Conservation (phyloP, 495 filamentous ascomycete species). For the Margaritispora aquatica region DNA sequence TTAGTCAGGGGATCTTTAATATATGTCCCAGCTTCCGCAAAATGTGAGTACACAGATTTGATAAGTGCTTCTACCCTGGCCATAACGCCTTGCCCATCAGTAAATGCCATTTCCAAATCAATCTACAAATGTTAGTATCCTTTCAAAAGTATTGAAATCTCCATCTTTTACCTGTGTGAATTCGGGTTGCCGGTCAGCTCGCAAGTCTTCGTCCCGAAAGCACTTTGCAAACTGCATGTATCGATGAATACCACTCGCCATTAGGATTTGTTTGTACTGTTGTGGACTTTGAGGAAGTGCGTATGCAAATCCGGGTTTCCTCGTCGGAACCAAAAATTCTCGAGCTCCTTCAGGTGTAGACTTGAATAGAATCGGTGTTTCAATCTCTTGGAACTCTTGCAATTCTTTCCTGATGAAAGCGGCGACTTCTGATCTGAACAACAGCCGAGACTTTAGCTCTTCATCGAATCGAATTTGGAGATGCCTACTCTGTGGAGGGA, state of each 20-base stretch:
- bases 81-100: slow-evolving; percentile 69
- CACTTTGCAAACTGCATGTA: slow-evolving; percentile 95
- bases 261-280: slow-evolving; percentile 97
- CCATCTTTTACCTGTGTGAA: slow-evolving; percentile 72
- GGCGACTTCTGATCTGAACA: slow-evolving; percentile 48
- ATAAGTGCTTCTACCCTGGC: slow-evolving; percentile 58
- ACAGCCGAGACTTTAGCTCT: slow-evolving; percentile 54
- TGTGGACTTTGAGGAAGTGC: slow-evolving; percentile 94
- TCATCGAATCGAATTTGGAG: slow-evolving; percentile 73
- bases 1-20: slow-evolving; percentile 12
- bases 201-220: slow-evolving; percentile 91
- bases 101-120: slow-evolving; percentile 89
- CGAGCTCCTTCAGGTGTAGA: slow-evolving; percentile 93
- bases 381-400: slow-evolving; percentile 66
- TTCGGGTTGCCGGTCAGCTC: slow-evolving; percentile 92
- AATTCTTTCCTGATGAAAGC: slow-evolving; percentile 48
- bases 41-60: slow-evolving; percentile 43
- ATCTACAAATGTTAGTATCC: slow-evolving; percentile 42
- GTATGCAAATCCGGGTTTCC: slow-evolving; percentile 66
- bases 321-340: slow-evolving; percentile 91
- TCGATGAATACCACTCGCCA: slow-evolving; percentile 74
- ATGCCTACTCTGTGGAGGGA: slow-evolving; percentile 68
- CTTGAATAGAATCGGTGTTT: slow-evolving; percentile 93
- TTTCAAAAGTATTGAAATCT: not conserved
- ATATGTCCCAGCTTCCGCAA: slow-evolving; percentile 5